Evolutionary conservation across 2,329 filamentous ascomycete species (phyloP).

Genomic region (Metarhizium humberi): DNA sequence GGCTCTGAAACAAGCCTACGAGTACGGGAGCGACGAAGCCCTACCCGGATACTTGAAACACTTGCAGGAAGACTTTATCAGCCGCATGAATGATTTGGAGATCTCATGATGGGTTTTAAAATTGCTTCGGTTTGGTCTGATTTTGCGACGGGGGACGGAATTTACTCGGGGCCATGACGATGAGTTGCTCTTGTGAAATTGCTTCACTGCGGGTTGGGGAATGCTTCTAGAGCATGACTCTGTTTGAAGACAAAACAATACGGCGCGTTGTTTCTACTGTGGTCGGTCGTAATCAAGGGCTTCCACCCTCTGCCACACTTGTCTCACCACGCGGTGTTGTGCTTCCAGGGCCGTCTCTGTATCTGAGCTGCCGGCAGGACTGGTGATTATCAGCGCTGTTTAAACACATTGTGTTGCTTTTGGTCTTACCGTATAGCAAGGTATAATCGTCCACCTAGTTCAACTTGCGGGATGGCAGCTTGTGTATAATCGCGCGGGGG

Average conservation of each 20-base stretch:
- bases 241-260: neutral
- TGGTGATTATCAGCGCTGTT: slow-evolving; percentile 15
- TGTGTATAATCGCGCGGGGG: slow-evolving; percentile 50
- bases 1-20: slow-evolving; percentile 57
- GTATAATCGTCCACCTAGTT: slow-evolving; percentile 60
- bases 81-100: slow-evolving; percentile 60
- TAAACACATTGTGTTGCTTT: neutral
- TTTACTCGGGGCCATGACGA: too few species aligned
- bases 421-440: slow-evolving; percentile 52
- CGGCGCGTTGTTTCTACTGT: neutral
- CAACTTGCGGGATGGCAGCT: slow-evolving; percentile 47
- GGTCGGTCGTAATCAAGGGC: slow-evolving; percentile 58
- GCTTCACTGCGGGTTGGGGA: neutral
- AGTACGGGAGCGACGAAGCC: slow-evolving; percentile 52
- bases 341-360: slow-evolving; percentile 55
- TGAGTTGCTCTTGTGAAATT: neutral
- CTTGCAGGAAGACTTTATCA: slow-evolving; percentile 62
- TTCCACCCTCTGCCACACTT: slow-evolving; percentile 62
- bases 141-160: too few species aligned
- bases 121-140: neutral
- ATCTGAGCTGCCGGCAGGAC: slow-evolving; percentile 49
- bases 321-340: slow-evolving; percentile 61
- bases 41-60: slow-evolving; percentile 31
- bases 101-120: slow-evolving; percentile 7
- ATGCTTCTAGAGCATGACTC: neutral